phyloP scores from a whole-genome alignment of 306 rosid species.

The Urtica urens region DNA sequence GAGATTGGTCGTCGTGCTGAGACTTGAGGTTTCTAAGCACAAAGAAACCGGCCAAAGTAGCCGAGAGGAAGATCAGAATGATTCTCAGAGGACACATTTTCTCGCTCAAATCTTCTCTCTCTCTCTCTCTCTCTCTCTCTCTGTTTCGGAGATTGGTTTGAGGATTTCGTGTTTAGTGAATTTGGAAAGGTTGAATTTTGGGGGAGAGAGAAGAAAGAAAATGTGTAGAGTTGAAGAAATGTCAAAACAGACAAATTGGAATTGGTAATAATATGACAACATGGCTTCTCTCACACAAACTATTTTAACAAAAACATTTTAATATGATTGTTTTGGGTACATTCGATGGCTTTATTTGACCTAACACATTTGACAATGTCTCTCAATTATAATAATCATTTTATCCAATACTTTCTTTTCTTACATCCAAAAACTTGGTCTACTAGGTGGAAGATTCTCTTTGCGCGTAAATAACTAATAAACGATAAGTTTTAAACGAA shows the following conservation, averaged over 20 bases:
- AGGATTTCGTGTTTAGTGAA: not conserved
- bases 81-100: constrained; percentile 90
- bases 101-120: too few relatives aligned
- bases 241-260: constrained; percentile 4
- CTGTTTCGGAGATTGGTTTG: not conserved
- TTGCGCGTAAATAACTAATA: not conserved
- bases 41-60: constrained; percentile 92
- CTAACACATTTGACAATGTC: constrained; percentile 6
- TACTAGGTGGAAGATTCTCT: not conserved
- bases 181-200: too few relatives aligned
- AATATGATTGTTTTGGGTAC: not conserved
- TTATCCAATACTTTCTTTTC: not conserved
- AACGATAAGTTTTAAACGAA: not conserved
- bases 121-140: constrained; percentile 11
- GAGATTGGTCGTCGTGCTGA: constrained; percentile 11
- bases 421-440: not conserved
- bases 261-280: not conserved
- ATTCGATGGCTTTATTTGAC: constrained; percentile 14
- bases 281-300: too few relatives aligned
- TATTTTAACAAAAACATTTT: not conserved
- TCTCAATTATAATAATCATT: not conserved
- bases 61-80: constrained; percentile 78
- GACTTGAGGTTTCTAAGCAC: constrained; percentile 72
- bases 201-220: not conserved
- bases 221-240: constrained; percentile 12